Conservation (phyloP, 2,329 filamentous ascomycete species). For the Paracamarosporium sp. region DNA sequence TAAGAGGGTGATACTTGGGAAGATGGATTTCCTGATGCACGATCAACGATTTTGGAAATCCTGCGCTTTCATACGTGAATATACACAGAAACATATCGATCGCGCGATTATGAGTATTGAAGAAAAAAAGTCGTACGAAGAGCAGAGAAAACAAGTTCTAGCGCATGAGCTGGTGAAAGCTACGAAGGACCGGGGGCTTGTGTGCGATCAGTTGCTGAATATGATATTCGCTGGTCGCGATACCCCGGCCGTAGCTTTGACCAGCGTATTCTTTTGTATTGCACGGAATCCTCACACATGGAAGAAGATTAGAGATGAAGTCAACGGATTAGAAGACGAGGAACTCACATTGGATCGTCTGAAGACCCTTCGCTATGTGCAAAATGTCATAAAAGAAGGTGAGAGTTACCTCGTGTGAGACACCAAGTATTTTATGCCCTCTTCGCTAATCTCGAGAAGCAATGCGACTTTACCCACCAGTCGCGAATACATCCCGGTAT, state of each 20-base stretch:
- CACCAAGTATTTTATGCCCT: conserved; percentile 45
- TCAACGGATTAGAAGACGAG: conserved; percentile 14
- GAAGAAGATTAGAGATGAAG: conserved; percentile 19
- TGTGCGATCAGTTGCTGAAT: conserved; percentile 18
- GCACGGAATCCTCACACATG: neutral
- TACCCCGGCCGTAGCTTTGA: conserved; percentile 19
- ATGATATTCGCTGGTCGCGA: conserved; percentile 24
- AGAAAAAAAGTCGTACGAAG: too few relatives aligned
- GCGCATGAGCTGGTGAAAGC: conserved; percentile 17
- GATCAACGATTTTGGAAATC: neutral
- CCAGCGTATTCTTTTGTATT: conserved; percentile 26
- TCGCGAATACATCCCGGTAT: neutral
- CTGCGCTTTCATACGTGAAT: too few relatives aligned
- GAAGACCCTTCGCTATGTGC: conserved; percentile 18
- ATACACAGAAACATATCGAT: too few relatives aligned
- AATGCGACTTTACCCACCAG: conserved; percentile 5
- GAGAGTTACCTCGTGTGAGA: conserved; percentile 1
- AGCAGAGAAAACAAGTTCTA: neutral
- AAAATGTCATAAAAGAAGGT: conserved; percentile 19
- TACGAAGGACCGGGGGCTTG: conserved; percentile 14
- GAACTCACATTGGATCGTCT: neutral
- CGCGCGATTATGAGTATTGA: too few relatives aligned
- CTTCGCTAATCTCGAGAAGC: conserved; percentile 38
- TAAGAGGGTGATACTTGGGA: neutral
- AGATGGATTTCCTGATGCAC: neutral